Evolutionary conservation across 805 yeast genomes (phyloP).

Genomic region (Kluyveromyces aestuarii): DNA sequence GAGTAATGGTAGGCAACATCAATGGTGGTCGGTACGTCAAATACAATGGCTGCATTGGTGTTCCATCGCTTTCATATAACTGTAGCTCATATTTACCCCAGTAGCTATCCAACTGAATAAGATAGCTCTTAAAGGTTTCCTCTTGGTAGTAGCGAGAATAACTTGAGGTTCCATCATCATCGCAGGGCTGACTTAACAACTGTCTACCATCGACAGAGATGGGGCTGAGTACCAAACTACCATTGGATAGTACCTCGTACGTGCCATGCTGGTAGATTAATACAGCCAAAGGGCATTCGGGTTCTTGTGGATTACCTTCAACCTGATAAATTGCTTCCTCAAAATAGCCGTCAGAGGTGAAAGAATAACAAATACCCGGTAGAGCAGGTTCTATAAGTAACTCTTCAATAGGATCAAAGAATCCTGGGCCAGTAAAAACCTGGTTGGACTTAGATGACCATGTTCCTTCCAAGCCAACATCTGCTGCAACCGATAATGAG

Average conservation of each 20-base stretch:
- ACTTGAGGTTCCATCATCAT: slow-evolving; percentile 44
- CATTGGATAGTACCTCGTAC: slow-evolving; percentile 53
- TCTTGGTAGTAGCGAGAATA: slow-evolving; percentile 69
- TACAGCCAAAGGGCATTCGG: slow-evolving; percentile 76
- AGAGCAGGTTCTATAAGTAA: slow-evolving; percentile 88
- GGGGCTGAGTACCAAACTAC: slow-evolving; percentile 63
- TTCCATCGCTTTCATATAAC: slow-evolving; percentile 69
- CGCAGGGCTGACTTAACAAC: slow-evolving; percentile 79
- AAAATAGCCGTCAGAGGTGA: slow-evolving; percentile 84
- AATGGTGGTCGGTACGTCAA: slow-evolving; percentile 88
- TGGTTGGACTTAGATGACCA: slow-evolving; percentile 93
- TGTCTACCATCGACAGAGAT: slow-evolving; percentile 88
- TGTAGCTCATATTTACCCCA: slow-evolving; percentile 76
- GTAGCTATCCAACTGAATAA: slow-evolving; percentile 61
- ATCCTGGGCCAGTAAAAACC: slow-evolving; percentile 94
- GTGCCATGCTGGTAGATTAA: slow-evolving; percentile 85
- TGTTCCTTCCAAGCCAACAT: slow-evolving; percentile 57
- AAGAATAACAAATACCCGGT: slow-evolving; percentile 89
- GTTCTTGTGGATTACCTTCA: slow-evolving; percentile 58
- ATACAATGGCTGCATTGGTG: slow-evolving; percentile 77
- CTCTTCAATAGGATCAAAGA: slow-evolving; percentile 94
- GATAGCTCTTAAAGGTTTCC: slow-evolving; percentile 48
- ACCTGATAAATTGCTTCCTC: slow-evolving; percentile 88
- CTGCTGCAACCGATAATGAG: slow-evolving; percentile 1
- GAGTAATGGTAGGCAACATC: slow-evolving; percentile 89